Conservation (phyloP, 768 basidiomycete species). For the Multifurca ochricompacta region DNA sequence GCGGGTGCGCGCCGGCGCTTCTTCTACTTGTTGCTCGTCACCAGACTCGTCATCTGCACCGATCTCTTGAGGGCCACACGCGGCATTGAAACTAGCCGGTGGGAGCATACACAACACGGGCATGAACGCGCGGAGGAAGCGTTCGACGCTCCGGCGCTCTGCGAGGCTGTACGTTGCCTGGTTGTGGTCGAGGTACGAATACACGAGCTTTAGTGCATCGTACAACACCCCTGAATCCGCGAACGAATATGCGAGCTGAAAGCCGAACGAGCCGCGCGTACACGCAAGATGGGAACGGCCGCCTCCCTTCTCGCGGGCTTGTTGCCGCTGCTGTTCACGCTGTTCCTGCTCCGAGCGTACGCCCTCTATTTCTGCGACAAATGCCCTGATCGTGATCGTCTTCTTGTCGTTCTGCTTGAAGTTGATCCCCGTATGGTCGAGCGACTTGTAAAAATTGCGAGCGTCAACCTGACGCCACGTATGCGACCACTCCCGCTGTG, state of each 20-base stretch:
- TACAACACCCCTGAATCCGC: constrained; percentile 73
- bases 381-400: constrained; percentile 74
- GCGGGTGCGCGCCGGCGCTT: neutral
- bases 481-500: constrained; percentile 90
- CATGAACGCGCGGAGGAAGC: constrained; percentile 77
- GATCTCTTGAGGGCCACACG: constrained; percentile 49
- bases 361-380: constrained; percentile 71
- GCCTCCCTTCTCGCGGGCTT: neutral
- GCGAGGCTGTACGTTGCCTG: constrained; percentile 61
- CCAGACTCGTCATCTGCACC: constrained; percentile 30
- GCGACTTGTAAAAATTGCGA: constrained; percentile 96
- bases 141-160: constrained; percentile 79
- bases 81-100: constrained; percentile 57
- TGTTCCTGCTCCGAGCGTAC: constrained; percentile 41
- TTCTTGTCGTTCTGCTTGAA: constrained; percentile 98
- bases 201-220: constrained; percentile 85
- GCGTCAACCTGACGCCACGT: constrained; percentile 96
- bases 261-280: constrained; percentile 41
- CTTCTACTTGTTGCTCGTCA: constrained; percentile 22
- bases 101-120: constrained; percentile 72
- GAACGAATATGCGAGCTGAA: constrained; percentile 76
- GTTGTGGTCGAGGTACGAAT: constrained; percentile 85
- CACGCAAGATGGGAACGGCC: constrained; percentile 25
- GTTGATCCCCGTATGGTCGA: constrained; percentile 91
- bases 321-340: constrained; percentile 19